Percentiles rank a stretch among this genome's conserved stretches.
phyloP scores from a whole-genome alignment of 2,329 filamentous ascomycete genomes.

The Rutstroemia sydowiana region DNA sequence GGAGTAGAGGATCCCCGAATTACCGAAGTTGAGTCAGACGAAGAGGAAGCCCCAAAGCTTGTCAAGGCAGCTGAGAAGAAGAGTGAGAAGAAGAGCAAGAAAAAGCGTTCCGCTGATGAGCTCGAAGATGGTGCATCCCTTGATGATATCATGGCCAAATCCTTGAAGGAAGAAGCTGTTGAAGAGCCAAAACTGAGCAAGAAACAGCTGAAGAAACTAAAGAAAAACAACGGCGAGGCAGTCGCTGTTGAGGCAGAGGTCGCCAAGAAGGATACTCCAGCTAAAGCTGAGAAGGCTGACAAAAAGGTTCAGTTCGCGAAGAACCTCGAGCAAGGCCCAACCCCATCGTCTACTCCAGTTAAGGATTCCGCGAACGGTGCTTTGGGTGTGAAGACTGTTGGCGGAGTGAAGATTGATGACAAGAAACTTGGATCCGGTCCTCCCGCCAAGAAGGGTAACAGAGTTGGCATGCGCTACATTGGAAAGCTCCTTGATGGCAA shows the following conservation, averaged over 20 bases:
- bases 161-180: constrained; percentile 40
- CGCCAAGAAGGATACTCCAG: constrained; percentile 39
- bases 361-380: constrained; percentile 44
- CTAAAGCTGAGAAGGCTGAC: constrained; percentile 53
- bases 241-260: constrained; percentile 54
- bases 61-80: constrained; percentile 33
- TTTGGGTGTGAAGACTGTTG: constrained; percentile 67
- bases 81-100: constrained; percentile 56
- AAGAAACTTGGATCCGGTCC: constrained; percentile 84
- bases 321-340: constrained; percentile 95
- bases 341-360: constrained; percentile 52
- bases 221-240: constrained; percentile 96
- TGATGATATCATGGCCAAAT: constrained; percentile 79
- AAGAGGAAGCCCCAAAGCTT: constrained; percentile 63
- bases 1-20: constrained; percentile 72
- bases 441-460: constrained; percentile 82
- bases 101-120: constrained; percentile 82
- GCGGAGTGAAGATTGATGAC: constrained; percentile 91
- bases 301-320: constrained; percentile 99
- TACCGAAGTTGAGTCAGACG: constrained; percentile 74
- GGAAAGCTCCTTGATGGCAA: constrained; percentile 93
- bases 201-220: constrained; percentile 96
- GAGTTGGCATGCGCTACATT: constrained; percentile 92
- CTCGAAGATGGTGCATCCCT: constrained; percentile 58
- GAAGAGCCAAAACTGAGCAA: constrained; percentile 77